Evolutionary conservation across 2,329 filamentous ascomycete species (phyloP).

Genomic region (Fusarium drepaniforme): DNA sequence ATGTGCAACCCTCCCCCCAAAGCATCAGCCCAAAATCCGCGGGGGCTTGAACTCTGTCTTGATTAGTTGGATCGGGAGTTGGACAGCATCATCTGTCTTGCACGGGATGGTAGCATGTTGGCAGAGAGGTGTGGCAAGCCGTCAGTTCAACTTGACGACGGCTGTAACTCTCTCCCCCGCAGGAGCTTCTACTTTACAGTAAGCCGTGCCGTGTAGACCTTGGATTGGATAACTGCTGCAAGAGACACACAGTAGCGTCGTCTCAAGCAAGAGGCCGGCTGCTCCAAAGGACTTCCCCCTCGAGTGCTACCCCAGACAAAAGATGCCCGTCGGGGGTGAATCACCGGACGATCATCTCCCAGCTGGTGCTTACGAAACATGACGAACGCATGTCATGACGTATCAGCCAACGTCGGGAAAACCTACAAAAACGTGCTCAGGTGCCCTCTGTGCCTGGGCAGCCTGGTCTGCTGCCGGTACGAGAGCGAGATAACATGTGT

Average conservation of each 20-base stretch:
- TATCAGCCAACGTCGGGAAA: slow-evolving; percentile 23
- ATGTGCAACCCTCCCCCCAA: slow-evolving; percentile 2
- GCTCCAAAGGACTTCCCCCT: not conserved
- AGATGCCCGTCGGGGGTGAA: not conserved
- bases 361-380: slow-evolving; percentile 38
- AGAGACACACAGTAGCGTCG: slow-evolving; percentile 3
- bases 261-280: slow-evolving; percentile 2
- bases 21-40: slow-evolving; percentile 22
- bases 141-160: slow-evolving; percentile 8
- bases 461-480: slow-evolving; percentile 3
- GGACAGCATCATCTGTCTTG: slow-evolving; percentile 24
- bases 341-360: slow-evolving; percentile 35
- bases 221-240: slow-evolving; percentile 7
- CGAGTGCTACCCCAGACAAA: slow-evolving; percentile 16
- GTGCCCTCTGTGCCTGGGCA: slow-evolving; percentile 21
- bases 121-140: slow-evolving; percentile 9
- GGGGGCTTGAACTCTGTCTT: slow-evolving; percentile 39
- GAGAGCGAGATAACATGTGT: not conserved
- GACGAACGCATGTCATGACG: slow-evolving; percentile 39
- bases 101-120: not conserved
- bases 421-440: slow-evolving; percentile 10
- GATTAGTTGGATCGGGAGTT: slow-evolving; percentile 38
- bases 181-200: too few species aligned
- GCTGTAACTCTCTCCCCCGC: slow-evolving; percentile 12
- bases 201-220: not conserved